Evolutionary conservation across 495 filamentous ascomycete species (phyloP).

Genomic region (Xanthoparmelia taractica): DNA sequence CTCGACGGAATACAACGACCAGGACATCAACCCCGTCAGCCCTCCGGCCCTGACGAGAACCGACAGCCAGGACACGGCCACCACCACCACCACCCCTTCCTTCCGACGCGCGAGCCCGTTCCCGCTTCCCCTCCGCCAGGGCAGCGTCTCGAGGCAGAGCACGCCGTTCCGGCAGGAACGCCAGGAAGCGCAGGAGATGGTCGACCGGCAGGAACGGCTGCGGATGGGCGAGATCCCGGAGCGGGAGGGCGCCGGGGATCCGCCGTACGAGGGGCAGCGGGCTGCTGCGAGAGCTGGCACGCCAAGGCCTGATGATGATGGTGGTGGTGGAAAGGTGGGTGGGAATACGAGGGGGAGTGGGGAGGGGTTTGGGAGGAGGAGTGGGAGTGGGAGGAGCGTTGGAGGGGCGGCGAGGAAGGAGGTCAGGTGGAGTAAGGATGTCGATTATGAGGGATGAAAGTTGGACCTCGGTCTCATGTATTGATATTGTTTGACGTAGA

Average conservation of each 20-base stretch:
- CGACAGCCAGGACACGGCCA: neutral
- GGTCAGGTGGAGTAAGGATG: constrained; percentile 18
- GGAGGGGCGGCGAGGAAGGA: constrained; percentile 16
- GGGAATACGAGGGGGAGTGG: neutral
- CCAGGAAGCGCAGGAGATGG: neutral
- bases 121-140: neutral
- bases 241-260: neutral
- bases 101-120: neutral
- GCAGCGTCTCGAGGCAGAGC: neutral
- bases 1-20: neutral
- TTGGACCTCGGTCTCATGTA: neutral
- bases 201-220: neutral
- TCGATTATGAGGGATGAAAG: constrained; percentile 14
- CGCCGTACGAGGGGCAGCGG: neutral
- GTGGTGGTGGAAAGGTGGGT: neutral
- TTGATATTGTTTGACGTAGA: neutral
- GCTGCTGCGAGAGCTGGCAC: constrained; percentile 8
- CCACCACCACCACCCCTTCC: neutral
- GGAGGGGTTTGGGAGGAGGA: constrained; percentile 6
- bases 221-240: neutral
- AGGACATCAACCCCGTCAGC: neutral
- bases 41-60: neutral
- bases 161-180: neutral
- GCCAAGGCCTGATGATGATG: constrained; percentile 7
- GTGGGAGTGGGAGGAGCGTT: constrained; percentile 14